These are phyloP conservation scores for Avena insularis DNA, from an alignment of 176 grass and related monocot species.

Conservation along the genomic window DNA sequence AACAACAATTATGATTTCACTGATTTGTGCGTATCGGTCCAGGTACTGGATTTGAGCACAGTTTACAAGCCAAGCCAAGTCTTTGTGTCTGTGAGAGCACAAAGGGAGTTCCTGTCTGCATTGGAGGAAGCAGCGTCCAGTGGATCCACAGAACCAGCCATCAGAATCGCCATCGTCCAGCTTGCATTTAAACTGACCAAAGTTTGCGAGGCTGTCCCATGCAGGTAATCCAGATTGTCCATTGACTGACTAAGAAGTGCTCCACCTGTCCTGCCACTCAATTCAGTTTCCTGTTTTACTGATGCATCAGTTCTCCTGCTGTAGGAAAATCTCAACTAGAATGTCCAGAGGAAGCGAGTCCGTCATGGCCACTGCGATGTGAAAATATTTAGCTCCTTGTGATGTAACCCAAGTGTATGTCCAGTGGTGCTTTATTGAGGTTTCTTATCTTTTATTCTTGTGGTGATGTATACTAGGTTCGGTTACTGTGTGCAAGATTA, in stretches of 20 bases:
- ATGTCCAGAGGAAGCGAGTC: slow-evolving; percentile 52
- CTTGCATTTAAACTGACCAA: slow-evolving; percentile 69
- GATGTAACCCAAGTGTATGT: slow-evolving; percentile 21
- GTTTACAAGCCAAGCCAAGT: slow-evolving; percentile 70
- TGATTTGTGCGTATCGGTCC: slow-evolving; percentile 36
- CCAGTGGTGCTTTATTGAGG: slow-evolving; percentile 16
- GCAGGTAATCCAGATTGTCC: slow-evolving; percentile 61
- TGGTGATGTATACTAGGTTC: slow-evolving; percentile 11
- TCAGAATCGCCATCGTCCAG: slow-evolving; percentile 63
- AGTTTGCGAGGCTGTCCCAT: slow-evolving; percentile 60
- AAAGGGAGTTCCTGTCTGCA: slow-evolving; percentile 76
- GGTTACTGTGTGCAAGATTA: slow-evolving; percentile 28
- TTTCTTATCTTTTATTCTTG: slow-evolving; percentile 27
- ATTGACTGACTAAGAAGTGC: neutral
- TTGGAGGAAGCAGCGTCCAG: slow-evolving; percentile 63
- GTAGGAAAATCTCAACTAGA: slow-evolving; percentile 68
- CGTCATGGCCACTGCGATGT: slow-evolving; percentile 50
- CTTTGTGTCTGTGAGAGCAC: slow-evolving; percentile 77
- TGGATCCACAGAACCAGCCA: slow-evolving; percentile 54
- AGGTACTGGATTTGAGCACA: slow-evolving; percentile 82
- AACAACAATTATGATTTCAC: slow-evolving; percentile 39
- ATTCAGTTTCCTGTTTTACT: slow-evolving; percentile 8
- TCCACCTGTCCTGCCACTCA: slow-evolving; percentile 9
- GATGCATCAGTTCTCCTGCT: slow-evolving; percentile 35
- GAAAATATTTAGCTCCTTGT: slow-evolving; percentile 10